Evolutionary conservation across 2,329 filamentous ascomycete genomes (phyloP).

Genomic region (Xylariaceae sp.): DNA sequence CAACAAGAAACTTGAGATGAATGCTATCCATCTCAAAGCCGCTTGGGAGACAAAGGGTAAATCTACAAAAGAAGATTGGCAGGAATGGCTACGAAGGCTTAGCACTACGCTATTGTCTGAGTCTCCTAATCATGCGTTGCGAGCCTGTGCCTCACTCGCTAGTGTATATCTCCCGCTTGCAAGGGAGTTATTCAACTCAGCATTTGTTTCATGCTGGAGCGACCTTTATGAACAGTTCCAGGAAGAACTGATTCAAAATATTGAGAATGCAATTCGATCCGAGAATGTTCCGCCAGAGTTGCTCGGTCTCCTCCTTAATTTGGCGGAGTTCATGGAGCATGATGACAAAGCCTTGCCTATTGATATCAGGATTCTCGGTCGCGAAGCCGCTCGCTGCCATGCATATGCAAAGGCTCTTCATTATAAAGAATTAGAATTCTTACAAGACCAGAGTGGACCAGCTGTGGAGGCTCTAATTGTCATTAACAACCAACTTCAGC

Average conservation of each 20-base stretch:
- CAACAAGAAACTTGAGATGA: slow-evolving; percentile 93
- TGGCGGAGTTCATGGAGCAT: slow-evolving; percentile 99
- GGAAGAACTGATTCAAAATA: slow-evolving; percentile 90
- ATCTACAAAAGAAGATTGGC: slow-evolving; percentile 97
- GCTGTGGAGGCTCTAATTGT: slow-evolving; percentile 96
- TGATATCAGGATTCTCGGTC: slow-evolving; percentile 88
- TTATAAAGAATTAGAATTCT: slow-evolving; percentile 97
- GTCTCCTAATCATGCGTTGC: slow-evolving; percentile 89
- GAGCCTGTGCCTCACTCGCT: slow-evolving; percentile 87
- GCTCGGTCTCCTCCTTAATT: slow-evolving; percentile 85
- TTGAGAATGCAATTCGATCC: slow-evolving; percentile 92
- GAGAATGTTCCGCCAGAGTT: slow-evolving; percentile 95
- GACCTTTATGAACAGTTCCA: slow-evolving; percentile 96
- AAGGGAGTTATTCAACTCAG: slow-evolving; percentile 94
- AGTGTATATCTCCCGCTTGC: slow-evolving; percentile 89
- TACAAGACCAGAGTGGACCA: slow-evolving; percentile 92
- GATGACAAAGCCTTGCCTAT: slow-evolving; percentile 98
- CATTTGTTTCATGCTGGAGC: slow-evolving; percentile 98
- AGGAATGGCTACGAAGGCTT: slow-evolving; percentile 96
- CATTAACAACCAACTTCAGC: slow-evolving; percentile 98
- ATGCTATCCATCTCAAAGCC: slow-evolving; percentile 92
- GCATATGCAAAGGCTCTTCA: slow-evolving; percentile 97
- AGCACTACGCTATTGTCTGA: slow-evolving; percentile 93
- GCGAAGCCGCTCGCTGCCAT: slow-evolving; percentile 94
- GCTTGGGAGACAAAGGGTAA: slow-evolving; percentile 97